These are phyloP conservation scores for Arachnomyces sp. DNA, from an alignment of 2,329 filamentous ascomycete species.

Conservation along the genomic window DNA sequence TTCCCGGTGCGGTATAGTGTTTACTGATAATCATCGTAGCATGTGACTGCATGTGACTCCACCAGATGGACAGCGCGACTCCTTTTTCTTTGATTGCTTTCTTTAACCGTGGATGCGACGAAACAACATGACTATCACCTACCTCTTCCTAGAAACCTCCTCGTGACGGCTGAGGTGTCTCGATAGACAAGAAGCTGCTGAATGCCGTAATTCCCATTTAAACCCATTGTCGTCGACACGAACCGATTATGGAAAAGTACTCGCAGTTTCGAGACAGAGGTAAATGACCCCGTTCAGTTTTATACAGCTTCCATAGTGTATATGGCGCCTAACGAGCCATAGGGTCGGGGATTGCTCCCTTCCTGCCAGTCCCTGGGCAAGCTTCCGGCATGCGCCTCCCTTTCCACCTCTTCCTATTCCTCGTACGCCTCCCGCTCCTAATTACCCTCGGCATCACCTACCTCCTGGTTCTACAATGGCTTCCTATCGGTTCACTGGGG, in stretches of 20 bases:
- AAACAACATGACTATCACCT: no score
- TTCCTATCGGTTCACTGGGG: slow-evolving; percentile 59
- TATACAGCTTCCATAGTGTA: slow-evolving; percentile 6
- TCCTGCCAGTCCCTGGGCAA: slow-evolving; percentile 70
- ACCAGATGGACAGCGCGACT: no score
- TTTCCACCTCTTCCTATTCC: slow-evolving; percentile 64
- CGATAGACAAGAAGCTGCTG: no score
- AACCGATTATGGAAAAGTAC: slow-evolving; percentile 73
- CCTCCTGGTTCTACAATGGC: slow-evolving; percentile 73
- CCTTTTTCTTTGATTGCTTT: no score
- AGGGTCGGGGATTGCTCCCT: slow-evolving; percentile 95
- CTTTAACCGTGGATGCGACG: no score
- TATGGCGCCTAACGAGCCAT: slow-evolving; percentile 14
- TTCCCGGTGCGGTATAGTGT: no score
- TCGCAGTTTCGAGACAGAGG: slow-evolving; percentile 88
- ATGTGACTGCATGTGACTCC: not conserved
- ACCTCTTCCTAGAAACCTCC: no score
- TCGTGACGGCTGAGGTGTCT: no score
- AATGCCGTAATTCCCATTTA: no score
- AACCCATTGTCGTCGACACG: no score
- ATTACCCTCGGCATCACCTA: slow-evolving; percentile 59
- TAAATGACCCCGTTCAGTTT: slow-evolving; percentile 29
- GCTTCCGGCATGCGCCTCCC: slow-evolving; percentile 55
- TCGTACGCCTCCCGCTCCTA: slow-evolving; percentile 71
- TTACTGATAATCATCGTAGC: no score